Base-by-base conservation (phyloP, 495 filamentous ascomycete genomes). In the Podospora pseudocomata region DNA sequence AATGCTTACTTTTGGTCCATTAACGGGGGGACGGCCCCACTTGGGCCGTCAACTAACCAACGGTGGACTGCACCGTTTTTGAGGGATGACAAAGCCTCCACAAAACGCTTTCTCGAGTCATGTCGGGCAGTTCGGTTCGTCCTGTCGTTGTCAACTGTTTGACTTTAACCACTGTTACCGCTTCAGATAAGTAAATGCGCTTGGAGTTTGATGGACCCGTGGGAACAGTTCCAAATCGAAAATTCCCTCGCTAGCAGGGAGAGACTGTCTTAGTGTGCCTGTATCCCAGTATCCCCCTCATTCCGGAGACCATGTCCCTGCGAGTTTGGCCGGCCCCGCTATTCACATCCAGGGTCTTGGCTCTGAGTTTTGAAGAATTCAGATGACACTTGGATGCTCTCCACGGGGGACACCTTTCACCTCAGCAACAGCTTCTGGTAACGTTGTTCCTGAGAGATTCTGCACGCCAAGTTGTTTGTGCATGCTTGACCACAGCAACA, bases 401-500 rank as follows among this genome's bases (percentile, higher is more conserved):
- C 23, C 23, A 23, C 1, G 23, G 23, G 23, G 15, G 13, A 49
- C 39, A 49, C 39, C 39, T 49, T 49, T 49, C 39, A 49, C 39
- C 39, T 49, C 34, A 5, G 34, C 34, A 39, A 39, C 34, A 39
- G 34, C 34, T 49, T 7, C 39, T 49, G 6, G 34, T 39, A 5
- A 5, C 34, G 39, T 58, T 19, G 55, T 58, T 26, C 55, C 55
- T 58, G 55, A 58, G 18, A 58, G 55, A 49, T 49, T 49, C 39
- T 49, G 39, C 39, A 49, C 39, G 39, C 39, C 15, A 49, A 49
- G 39, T 18, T 49, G 39, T 16, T 18, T 49, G 39, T 49, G 55
- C 55, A 58, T 26, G n/a, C n/a, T 58, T 26, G 55, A 26, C 55
- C 55, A 58, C 23, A 58, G 55, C 23, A 58, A 58, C 55, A 11